Percentiles rank a stretch among this genome's conserved stretches.
phyloP scores from a whole-genome alignment of 129 eudicot species.

The Saussurea involucrata region DNA sequence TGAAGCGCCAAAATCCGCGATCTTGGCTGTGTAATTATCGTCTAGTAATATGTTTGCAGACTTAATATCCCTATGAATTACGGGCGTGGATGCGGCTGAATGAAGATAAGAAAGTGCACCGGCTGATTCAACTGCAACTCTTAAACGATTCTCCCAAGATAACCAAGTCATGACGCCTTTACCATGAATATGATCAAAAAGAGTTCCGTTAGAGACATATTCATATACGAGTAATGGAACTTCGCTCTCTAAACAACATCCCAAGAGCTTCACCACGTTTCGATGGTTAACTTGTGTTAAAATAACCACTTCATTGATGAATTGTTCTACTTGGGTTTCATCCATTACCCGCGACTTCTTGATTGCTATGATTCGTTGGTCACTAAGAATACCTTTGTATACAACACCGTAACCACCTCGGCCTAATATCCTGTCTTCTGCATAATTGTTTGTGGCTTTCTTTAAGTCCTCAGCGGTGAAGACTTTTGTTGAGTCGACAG shows the following conservation, averaged over 20 bases:
- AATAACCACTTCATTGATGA: conserved; percentile 47
- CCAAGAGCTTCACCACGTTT: conserved; percentile 47
- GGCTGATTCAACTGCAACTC: conserved; percentile 52
- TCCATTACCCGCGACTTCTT: conserved; percentile 47
- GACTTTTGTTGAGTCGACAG: conserved; percentile 32
- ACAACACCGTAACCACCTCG: conserved; percentile 53
- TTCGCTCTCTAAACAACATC: conserved; percentile 49
- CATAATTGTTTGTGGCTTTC: conserved; percentile 53
- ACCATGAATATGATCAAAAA: conserved; percentile 38
- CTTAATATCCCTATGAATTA: conserved; percentile 67
- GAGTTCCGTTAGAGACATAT: conserved; percentile 50
- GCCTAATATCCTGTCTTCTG: conserved; percentile 43
- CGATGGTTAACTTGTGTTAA: conserved; percentile 44
- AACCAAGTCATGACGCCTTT: conserved; percentile 36
- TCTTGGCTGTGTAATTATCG: conserved; percentile 39
- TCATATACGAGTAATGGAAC: conserved; percentile 45
- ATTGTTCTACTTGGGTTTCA: conserved; percentile 28
- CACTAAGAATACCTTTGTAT: conserved; percentile 31
- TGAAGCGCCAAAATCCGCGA: conserved; percentile 68
- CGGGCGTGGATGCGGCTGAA: conserved; percentile 41
- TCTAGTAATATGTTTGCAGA: conserved; percentile 56
- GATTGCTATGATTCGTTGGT: conserved; percentile 35
- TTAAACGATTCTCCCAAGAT: conserved; percentile 47
- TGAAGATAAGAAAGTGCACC: conserved; percentile 60
- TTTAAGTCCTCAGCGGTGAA: conserved; percentile 38